A percentile compares a stretch with the other conserved stretches of the same genome.
phyloP scores from a whole-genome alignment of 2,329 filamentous ascomycete genomes.

The Pestalotiopsis sp. region DNA sequence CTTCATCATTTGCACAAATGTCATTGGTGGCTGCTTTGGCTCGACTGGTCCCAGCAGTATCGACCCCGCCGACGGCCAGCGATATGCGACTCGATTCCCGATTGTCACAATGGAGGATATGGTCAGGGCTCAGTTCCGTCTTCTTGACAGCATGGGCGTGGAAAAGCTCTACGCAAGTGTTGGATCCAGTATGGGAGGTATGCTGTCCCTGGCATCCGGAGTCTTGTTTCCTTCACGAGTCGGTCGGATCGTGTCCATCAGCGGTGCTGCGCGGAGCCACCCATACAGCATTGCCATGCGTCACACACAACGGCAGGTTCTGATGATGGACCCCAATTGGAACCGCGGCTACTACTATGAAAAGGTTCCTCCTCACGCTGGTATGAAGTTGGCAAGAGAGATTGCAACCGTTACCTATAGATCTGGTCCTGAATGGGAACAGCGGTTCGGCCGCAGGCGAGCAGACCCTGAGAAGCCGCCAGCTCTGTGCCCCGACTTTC shows the following conservation, averaged over 20 bases:
- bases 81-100: slow-evolving; percentile 92
- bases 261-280: slow-evolving; percentile 90
- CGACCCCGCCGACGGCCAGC: slow-evolving; percentile 84
- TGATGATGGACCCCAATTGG: slow-evolving; percentile 99
- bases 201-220: slow-evolving; percentile 91
- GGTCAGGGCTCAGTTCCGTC: slow-evolving; percentile 91
- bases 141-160: slow-evolving; percentile 80
- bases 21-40: slow-evolving; percentile 93
- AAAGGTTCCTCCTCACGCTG: slow-evolving; percentile 84
- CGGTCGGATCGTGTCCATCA: slow-evolving; percentile 82
- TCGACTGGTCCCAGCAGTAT: slow-evolving; percentile 88
- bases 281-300: slow-evolving; percentile 99
- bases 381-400: slow-evolving; percentile 97
- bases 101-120: slow-evolving; percentile 97
- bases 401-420: slow-evolving; percentile 98
- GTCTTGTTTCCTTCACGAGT: slow-evolving; percentile 83
- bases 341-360: slow-evolving; percentile 93
- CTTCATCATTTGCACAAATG: slow-evolving; percentile 94
- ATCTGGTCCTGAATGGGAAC: slow-evolving; percentile 96
- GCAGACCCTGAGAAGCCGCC: slow-evolving; percentile 86
- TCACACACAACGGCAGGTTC: slow-evolving; percentile 93
- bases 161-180: slow-evolving; percentile 86
- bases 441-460: slow-evolving; percentile 83
- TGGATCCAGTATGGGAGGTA: slow-evolving; percentile 96
- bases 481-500: slow-evolving; percentile 93